Evolutionary conservation across 352 stramenopile species (phyloP).

Genomic region (Phytophthora niederhauseri): DNA sequence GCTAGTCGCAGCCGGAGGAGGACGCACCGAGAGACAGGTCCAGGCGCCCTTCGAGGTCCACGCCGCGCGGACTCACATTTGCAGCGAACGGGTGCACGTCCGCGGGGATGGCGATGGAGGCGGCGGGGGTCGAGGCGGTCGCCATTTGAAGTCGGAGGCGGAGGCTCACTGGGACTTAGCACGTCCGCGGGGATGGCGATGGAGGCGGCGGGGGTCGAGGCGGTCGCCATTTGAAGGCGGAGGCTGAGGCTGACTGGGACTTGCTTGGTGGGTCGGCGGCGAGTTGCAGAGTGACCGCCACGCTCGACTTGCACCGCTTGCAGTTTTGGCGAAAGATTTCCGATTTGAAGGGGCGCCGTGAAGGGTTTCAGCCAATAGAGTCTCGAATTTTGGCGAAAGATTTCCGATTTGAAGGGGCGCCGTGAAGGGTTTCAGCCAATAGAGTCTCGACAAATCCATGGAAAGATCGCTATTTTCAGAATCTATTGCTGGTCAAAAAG

Average conservation of each 20-base stretch:
- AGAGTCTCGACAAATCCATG: conserved; percentile 13
- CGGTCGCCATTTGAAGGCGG: conserved; percentile 11
- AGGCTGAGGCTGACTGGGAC: background rate
- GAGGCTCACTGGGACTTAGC: too few species aligned
- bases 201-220: conserved; percentile 17
- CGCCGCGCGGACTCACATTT: conserved; percentile 35
- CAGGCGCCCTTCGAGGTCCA: conserved; percentile 46
- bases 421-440: conserved; percentile 17
- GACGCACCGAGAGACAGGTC: conserved; percentile 51
- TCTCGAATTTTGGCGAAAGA: background rate
- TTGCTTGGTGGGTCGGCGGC: background rate
- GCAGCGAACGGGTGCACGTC: conserved; percentile 17
- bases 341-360: conserved; percentile 5
- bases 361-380: conserved; percentile 18
- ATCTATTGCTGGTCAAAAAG: conserved; percentile 4
- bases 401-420: conserved; percentile 11
- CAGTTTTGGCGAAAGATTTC: conserved; percentile 12
- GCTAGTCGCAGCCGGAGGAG: background rate
- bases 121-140: conserved; percentile 13
- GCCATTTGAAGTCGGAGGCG: conserved; percentile 6
- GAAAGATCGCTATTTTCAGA: conserved; percentile 31
- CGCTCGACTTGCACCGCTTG: conserved; percentile 8
- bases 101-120: conserved; percentile 32
- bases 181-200: conserved; percentile 32
- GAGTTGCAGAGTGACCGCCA: conserved; percentile 24